Evolutionary conservation across 805 yeast genomes (phyloP).

Genomic region (Kluyveromyces starmeri): DNA sequence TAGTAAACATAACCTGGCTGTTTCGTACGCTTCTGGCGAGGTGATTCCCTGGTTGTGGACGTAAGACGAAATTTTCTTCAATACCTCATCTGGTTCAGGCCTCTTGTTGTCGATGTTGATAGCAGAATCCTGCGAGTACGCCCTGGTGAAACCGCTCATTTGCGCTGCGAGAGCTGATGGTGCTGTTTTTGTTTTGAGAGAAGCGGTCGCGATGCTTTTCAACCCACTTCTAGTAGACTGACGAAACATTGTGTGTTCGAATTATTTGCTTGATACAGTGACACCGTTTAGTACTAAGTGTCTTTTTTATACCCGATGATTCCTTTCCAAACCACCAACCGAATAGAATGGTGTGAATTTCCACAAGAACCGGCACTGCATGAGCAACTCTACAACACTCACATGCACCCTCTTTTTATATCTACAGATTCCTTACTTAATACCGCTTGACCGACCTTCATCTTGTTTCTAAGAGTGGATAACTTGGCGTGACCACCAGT

Average conservation of each 20-base stretch:
- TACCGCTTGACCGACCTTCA: too few species aligned
- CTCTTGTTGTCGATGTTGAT: slow-evolving; percentile 35
- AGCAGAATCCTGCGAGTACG: background rate
- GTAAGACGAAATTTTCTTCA: slow-evolving; percentile 42
- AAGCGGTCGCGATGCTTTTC: background rate
- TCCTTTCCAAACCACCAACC: too few species aligned
- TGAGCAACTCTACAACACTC: too few species aligned
- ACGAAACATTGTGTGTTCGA: background rate
- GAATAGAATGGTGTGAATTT: too few species aligned
- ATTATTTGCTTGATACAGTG: too few species aligned
- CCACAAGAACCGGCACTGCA: too few species aligned
- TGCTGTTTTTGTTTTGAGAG: background rate
- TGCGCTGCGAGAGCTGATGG: background rate
- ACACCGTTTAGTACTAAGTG: too few species aligned
- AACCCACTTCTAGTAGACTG: background rate
- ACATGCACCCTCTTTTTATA: too few species aligned
- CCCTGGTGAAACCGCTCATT: background rate
- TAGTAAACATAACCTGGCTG: slow-evolving; percentile 46
- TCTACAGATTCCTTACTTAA: too few species aligned
- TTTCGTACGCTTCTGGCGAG: slow-evolving; percentile 40
- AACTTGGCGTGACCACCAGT: too few species aligned
- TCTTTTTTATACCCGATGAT: too few species aligned
- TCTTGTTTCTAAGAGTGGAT: too few species aligned
- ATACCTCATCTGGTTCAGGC: slow-evolving; percentile 42
- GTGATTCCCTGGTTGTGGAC: slow-evolving; percentile 38